Conservation (phyloP, 176 grass and related monocot genomes). For the Tillandsia leiboldiana region DNA sequence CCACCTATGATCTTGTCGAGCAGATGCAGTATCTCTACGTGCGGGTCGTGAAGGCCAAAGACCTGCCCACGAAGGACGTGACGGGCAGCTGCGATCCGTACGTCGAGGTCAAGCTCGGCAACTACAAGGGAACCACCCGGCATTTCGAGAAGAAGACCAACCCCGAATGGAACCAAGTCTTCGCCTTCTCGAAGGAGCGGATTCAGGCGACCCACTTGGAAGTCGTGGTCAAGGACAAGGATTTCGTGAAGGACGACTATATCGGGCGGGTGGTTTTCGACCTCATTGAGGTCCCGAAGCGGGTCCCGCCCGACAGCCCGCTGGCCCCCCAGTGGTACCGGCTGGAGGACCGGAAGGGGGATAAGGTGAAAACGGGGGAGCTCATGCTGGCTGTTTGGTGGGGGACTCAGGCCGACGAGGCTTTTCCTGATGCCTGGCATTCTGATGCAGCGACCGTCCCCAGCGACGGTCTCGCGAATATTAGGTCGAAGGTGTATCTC, state of each 20-base stretch:
- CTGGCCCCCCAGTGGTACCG: slow-evolving; percentile 48
- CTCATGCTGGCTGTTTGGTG: slow-evolving; percentile 57
- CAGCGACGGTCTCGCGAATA: slow-evolving; percentile 39
- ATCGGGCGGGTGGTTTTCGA: slow-evolving; percentile 43
- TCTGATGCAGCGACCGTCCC: slow-evolving; percentile 51
- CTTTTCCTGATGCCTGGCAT: slow-evolving; percentile 61
- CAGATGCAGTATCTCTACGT: slow-evolving; percentile 60
- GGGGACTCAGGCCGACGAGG: slow-evolving; percentile 51
- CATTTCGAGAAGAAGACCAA: slow-evolving; percentile 45
- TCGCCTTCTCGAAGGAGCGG: slow-evolving; percentile 55
- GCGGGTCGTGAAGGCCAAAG: slow-evolving; percentile 51
- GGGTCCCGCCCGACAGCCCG: slow-evolving; percentile 59
- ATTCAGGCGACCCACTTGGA: slow-evolving; percentile 35
- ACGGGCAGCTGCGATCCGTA: slow-evolving; percentile 43
- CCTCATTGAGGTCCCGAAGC: slow-evolving; percentile 45
- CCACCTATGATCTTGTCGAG: slow-evolving; percentile 46
- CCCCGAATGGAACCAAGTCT: slow-evolving; percentile 51
- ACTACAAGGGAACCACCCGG: slow-evolving; percentile 44
- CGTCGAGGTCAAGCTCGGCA: slow-evolving; percentile 43
- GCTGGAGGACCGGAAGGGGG: slow-evolving; percentile 37
- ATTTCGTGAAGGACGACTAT: slow-evolving; percentile 42
- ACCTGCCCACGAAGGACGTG: slow-evolving; percentile 37
- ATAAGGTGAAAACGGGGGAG: slow-evolving; percentile 42
- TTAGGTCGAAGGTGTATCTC: slow-evolving; percentile 58
- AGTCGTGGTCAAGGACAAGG: slow-evolving; percentile 44